phyloP scores from a whole-genome alignment of 2,329 filamentous ascomycete genomes.

The Colletotrichum sp. region DNA sequence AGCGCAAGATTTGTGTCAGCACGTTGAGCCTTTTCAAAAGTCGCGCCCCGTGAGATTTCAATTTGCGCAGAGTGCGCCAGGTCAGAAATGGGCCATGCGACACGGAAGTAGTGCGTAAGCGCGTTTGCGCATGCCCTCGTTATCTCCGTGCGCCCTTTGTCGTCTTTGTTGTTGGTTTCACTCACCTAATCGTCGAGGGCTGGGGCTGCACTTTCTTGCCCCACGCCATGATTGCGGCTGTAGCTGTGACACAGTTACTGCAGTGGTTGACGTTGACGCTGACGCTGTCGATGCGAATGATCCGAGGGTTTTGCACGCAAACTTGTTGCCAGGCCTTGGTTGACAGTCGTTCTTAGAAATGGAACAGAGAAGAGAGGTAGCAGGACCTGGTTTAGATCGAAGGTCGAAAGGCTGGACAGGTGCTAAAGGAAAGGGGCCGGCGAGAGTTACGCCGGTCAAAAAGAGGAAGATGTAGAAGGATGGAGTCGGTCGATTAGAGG shows the following conservation, averaged over 20 bases:
- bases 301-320: background rate
- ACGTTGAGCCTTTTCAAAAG: background rate
- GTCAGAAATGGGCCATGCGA: background rate
- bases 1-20: background rate
- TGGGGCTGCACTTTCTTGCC: conserved; percentile 14
- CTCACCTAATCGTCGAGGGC: conserved; percentile 15
- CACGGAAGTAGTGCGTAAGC: background rate
- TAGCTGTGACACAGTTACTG: background rate
- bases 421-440: background rate
- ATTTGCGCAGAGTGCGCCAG: background rate
- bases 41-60: background rate
- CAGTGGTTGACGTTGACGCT: background rate
- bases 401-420: background rate
- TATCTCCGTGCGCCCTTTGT: background rate
- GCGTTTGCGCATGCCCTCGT: background rate
- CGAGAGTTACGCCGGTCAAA: background rate
- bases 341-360: background rate
- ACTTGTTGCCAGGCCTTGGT: background rate
- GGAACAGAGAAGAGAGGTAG: background rate
- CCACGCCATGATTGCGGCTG: conserved; percentile 13
- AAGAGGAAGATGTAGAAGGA: background rate
- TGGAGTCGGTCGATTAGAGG: background rate
- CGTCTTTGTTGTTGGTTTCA: background rate
- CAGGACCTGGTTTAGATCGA: background rate
- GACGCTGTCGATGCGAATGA: background rate